phyloP scores from a whole-genome alignment of 2,329 filamentous ascomycete species.

The Aspergillus fructus region DNA sequence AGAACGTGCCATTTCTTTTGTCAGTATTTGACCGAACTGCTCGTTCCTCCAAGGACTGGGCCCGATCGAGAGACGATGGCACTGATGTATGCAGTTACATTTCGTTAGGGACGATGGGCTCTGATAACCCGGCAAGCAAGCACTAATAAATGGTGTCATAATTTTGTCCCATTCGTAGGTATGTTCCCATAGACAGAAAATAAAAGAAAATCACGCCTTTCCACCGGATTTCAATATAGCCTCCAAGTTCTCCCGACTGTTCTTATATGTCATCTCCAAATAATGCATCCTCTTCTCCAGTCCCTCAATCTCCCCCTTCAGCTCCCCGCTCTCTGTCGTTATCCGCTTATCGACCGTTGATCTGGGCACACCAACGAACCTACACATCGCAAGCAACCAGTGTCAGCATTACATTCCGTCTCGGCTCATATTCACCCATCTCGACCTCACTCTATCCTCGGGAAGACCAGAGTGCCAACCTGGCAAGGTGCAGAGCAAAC shows the following conservation, averaged over 20 bases:
- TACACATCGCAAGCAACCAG: slow-evolving; percentile 36
- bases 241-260: slow-evolving; percentile 86
- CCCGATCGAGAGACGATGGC: background rate
- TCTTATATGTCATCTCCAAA: slow-evolving; percentile 91
- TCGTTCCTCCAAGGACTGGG: background rate
- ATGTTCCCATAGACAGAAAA: background rate
- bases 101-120: background rate
- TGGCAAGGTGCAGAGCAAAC: slow-evolving; percentile 29
- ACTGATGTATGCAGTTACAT: background rate
- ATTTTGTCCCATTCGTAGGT: background rate
- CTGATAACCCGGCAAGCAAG: background rate
- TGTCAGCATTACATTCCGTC: background rate
- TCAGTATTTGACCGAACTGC: background rate
- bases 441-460: background rate
- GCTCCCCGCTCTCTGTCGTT: slow-evolving; percentile 68
- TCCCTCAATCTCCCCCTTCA: slow-evolving; percentile 75
- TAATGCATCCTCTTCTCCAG: slow-evolving; percentile 89
- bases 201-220: slow-evolving; percentile 23
- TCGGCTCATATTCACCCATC: background rate
- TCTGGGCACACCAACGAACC: slow-evolving; percentile 83
- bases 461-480: background rate
- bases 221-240: slow-evolving; percentile 70
- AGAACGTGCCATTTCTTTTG: background rate
- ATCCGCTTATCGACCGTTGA: slow-evolving; percentile 73
- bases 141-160: background rate